A percentile compares a stretch with the other conserved stretches of the same genome.
phyloP scores from a whole-genome alignment of 192 early-diverging fungal species.

The Coemansia sp. region DNA sequence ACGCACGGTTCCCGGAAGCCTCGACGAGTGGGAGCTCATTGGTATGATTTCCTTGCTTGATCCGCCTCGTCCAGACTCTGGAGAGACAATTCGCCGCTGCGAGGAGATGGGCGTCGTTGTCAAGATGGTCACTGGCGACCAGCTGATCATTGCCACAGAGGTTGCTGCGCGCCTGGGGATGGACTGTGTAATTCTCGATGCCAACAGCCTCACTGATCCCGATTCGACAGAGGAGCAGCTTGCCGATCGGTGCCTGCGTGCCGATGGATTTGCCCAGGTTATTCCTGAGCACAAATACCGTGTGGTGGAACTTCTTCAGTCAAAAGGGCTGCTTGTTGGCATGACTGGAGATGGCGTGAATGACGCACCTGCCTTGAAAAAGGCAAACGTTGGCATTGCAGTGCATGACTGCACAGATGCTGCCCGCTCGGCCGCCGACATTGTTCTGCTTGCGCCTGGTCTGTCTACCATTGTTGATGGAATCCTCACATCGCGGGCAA shows the following conservation, averaged over 20 bases:
- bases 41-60: conserved; percentile 92
- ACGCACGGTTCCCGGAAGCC: conserved; percentile 65
- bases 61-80: conserved; percentile 88
- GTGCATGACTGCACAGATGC: conserved; percentile 96
- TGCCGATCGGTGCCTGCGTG: conserved; percentile 79
- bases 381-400: conserved; percentile 97
- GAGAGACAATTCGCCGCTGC: conserved; percentile 81
- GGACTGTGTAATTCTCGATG: conserved; percentile 89
- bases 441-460: conserved; percentile 87
- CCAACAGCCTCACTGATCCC: conserved; percentile 79
- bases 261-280: conserved; percentile 96
- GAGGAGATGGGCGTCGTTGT: conserved; percentile 84
- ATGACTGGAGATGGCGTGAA: conserved; percentile 99
- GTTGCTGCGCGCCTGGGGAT: conserved; percentile 90
- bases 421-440: conserved; percentile 93
- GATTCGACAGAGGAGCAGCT: conserved; percentile 77
- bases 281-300: conserved; percentile 98
- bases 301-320: conserved; percentile 94
- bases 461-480: conserved; percentile 93
- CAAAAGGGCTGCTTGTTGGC: conserved; percentile 79
- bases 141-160: conserved; percentile 92
- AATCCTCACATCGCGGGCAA: conserved; percentile 84
- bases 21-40: conserved; percentile 75
- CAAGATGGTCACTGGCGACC: conserved; percentile 98
- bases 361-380: conserved; percentile 97